phyloP scores from a whole-genome alignment of 148 eudicot genomes.

The Chenopodium album region DNA sequence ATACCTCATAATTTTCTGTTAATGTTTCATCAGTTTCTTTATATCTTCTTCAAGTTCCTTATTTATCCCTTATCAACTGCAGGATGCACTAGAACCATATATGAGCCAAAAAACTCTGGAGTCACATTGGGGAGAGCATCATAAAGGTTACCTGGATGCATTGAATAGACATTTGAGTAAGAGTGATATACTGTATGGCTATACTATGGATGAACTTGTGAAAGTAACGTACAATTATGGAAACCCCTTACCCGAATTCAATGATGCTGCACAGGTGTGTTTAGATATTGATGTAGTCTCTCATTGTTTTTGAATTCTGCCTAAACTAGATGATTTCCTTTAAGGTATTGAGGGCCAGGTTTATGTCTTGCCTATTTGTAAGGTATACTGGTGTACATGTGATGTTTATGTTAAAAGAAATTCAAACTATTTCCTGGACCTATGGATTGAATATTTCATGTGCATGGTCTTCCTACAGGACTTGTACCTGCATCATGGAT shows the following conservation, averaged over 20 bases:
- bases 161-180: conserved; percentile 66
- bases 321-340: neutral
- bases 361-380: neutral
- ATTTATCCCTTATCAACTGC: conserved; percentile 7
- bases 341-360: neutral
- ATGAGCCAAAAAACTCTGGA: conserved; percentile 79
- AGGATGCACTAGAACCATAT: conserved; percentile 95
- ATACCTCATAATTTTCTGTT: neutral
- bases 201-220: conserved; percentile 84
- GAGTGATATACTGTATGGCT: conserved; percentile 76
- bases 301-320: neutral
- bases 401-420: too few species aligned
- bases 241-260: conserved; percentile 82
- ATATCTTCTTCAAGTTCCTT: neutral
- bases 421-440: neutral
- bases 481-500: neutral
- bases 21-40: neutral
- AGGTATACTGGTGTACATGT: too few species aligned
- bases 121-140: conserved; percentile 87
- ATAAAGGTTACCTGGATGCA: conserved; percentile 69
- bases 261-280: conserved; percentile 90
- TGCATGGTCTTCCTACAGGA: neutral
- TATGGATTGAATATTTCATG: neutral
- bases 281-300: conserved; percentile 7
- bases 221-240: conserved; percentile 85